phyloP scores from a whole-genome alignment of 305 asterid species.

The Nicotiana rustica region DNA sequence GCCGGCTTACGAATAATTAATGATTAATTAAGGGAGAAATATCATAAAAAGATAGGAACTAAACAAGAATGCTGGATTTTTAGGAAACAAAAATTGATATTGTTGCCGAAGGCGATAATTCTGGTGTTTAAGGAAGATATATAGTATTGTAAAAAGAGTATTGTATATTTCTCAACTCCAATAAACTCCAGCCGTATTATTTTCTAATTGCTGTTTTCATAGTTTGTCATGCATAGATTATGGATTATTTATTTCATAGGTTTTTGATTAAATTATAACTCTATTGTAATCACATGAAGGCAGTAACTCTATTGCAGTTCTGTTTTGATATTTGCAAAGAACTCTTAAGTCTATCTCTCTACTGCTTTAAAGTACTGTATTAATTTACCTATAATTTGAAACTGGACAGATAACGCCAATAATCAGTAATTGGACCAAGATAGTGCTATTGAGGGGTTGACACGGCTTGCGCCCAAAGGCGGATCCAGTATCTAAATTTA shows the following conservation, averaged over 20 bases:
- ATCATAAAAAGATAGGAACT: not conserved
- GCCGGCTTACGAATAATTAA: conserved; percentile 16
- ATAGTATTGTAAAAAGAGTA: not conserved
- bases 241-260: not conserved
- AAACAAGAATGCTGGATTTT: not conserved
- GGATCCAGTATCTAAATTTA: too few relatives aligned
- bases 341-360: too few relatives aligned
- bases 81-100: conserved; percentile 12
- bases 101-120: conserved; percentile 22
- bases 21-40: not conserved
- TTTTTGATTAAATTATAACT: not conserved
- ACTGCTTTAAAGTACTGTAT: too few relatives aligned
- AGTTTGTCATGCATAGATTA: not conserved
- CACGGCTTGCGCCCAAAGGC: conserved; percentile 41
- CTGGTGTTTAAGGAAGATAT: not conserved
- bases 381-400: too few relatives aligned
- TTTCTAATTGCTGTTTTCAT: conserved; percentile 22
- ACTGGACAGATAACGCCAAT: too few relatives aligned
- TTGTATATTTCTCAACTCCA: not conserved
- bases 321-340: too few relatives aligned
- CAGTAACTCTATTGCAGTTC: not conserved
- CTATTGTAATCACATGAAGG: not conserved
- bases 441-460: conserved; percentile 38
- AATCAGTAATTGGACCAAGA: too few relatives aligned
- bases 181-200: not conserved